phyloP scores from a whole-genome alignment of 441 rosid species.

The Euphorbia schlechtendalii region DNA sequence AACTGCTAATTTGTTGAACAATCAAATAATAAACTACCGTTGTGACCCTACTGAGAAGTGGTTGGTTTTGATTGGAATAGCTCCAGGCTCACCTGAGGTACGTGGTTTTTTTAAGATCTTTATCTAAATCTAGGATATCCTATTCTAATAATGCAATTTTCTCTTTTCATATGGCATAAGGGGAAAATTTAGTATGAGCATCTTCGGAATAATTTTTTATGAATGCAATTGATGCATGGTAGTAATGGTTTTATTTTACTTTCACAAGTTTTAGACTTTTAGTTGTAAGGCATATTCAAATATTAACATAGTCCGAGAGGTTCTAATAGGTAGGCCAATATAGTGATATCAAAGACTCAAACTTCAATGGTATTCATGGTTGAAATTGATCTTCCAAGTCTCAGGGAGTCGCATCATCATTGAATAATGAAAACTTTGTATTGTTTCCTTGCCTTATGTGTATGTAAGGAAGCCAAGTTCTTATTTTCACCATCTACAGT shows the following conservation, averaged over 20 bases:
- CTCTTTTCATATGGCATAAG: neutral
- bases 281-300: neutral
- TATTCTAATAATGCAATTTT: neutral
- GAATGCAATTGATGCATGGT: neutral
- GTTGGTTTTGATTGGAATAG: slow-evolving; percentile 97
- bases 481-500: neutral
- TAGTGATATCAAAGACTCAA: neutral
- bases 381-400: neutral
- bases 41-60: slow-evolving; percentile 99
- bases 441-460: neutral
- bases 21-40: slow-evolving; percentile 92
- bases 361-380: neutral
- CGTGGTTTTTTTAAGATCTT: neutral
- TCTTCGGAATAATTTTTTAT: neutral
- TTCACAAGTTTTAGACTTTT: neutral
- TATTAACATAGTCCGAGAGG: neutral
- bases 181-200: neutral
- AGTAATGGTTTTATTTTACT: neutral
- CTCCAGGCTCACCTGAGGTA: slow-evolving; percentile 99
- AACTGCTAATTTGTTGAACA: slow-evolving; percentile 87
- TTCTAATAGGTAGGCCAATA: neutral
- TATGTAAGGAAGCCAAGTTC: neutral
- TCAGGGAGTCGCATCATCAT: neutral
- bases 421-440: neutral
- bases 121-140: neutral